Evolutionary conservation across 495 filamentous ascomycete genomes (phyloP), one percentile per base, ranked within the genome.

Genomic region (Aspergillus sclerotiicarbonarius): DNA sequence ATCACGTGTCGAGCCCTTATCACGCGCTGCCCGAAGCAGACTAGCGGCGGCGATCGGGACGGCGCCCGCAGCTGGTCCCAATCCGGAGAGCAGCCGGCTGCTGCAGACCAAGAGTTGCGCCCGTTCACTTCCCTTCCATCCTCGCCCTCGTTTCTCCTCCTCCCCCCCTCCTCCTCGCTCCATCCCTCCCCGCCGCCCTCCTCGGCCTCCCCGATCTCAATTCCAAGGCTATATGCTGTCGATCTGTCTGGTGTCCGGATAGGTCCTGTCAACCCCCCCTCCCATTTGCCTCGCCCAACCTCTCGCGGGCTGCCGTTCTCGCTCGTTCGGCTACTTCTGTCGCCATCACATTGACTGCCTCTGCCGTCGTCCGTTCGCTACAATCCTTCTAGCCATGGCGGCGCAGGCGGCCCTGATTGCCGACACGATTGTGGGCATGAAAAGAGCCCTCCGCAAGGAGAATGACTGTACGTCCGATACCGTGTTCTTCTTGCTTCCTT

Each of bases 381-480:
- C 41, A 67, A 60, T 58, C 53, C 46, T 57, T 4, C 37, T 25
- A 72, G 71, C 66, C 65, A 93, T 92, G 90, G 80, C 88, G 60
- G 79, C 85, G 58, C 87, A 90, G 68, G 85, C 85, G 62, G 79
- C 82, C 49, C 68, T 87, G 59, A 87, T 90, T 61, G 80, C 82
- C 45, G 87, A 90, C 61, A 90, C 87, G 4, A 90, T 92, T 60
- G 75, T 83, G 58, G 86, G 79, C 50, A 89, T 93, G 87, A 90
- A 91, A 69, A 82, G 83, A 67, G 85, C 87, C 25, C 68, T 90
- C 55, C 82, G 81, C 62, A 79, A 81, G 62, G 80, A 84, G 64
- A 74, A 80, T 62, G 82, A 87, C 18, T 81, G 85, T 87, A 70
- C 55, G 75, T 63, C 15, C 0, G 39, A 32, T 20, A 19, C 45